Conservation (phyloP, 2,329 filamentous ascomycete species). For the Tolypocladium sp. region DNA sequence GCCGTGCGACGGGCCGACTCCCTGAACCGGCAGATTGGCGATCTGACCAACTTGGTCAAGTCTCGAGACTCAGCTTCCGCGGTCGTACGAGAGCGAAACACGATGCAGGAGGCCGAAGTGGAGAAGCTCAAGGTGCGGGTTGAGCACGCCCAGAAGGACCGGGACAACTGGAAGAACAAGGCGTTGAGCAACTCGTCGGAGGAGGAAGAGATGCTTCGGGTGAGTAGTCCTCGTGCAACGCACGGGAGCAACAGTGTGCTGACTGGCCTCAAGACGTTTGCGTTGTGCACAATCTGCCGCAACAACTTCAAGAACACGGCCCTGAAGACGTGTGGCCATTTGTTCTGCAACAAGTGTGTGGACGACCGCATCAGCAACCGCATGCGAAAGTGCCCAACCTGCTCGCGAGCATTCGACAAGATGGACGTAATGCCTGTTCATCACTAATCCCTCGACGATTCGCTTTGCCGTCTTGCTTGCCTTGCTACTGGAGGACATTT, state of each 20-base stretch:
- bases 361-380: constrained; percentile 83
- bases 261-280: constrained; percentile 20
- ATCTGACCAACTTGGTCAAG: constrained; percentile 66
- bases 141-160: constrained; percentile 70
- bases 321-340: constrained; percentile 87
- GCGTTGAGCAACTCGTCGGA: constrained; percentile 71
- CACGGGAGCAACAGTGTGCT: background rate
- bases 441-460: constrained; percentile 17
- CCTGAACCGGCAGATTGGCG: constrained; percentile 64
- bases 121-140: constrained; percentile 72
- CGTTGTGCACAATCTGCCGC: constrained; percentile 83
- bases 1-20: constrained; percentile 60
- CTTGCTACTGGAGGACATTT: background rate
- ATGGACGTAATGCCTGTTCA: constrained; percentile 78
- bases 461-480: background rate
- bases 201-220: constrained; percentile 77
- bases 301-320: constrained; percentile 90
- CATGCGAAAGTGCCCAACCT: constrained; percentile 91
- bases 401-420: constrained; percentile 83
- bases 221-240: constrained; percentile 38
- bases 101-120: constrained; percentile 62
- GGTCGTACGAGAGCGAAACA: constrained; percentile 44
- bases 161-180: constrained; percentile 80
- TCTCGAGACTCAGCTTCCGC: constrained; percentile 59
- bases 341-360: constrained; percentile 87